Base-by-base conservation (phyloP, 176 grass and related monocot species). In the Olyra latifolia region DNA sequence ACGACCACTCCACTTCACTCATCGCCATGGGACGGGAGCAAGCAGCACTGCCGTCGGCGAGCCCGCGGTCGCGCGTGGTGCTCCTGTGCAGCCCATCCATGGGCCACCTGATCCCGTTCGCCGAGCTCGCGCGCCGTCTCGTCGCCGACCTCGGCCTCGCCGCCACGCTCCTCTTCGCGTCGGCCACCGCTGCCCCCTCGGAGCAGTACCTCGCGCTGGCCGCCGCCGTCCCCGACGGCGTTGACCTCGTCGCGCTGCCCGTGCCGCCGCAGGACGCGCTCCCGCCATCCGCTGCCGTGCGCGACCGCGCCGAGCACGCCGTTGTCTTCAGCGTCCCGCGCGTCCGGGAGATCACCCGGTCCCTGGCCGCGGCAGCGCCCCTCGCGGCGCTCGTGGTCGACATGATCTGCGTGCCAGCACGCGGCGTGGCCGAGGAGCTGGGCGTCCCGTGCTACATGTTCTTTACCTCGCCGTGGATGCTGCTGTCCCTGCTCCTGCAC, bases 91-190 rank as follows among this genome's bases (percentile, higher is more conserved):
- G 85, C 44, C 90, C 93, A 32, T 91, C 90, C 76, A 82, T 93
- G 76, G 93, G 93, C 20, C 90, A 97, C 55, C 88, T 97, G 59
- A 97, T 93, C 45, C 83, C 90, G 6, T 41, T 93, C 48, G 72
- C 55, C 0, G 90, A 97, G 80, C 90, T 93, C 1, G 86, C 91
- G 13, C 89, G 88, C 66, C 77, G 62, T 39, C 61, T 97, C 32
- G 91, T 91, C 44, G 14, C 83, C 20, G 74, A 78, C 41, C 84
- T 89, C n/a, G 86, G 70, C 43, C 80, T 97, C 38, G 71, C 66
- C n/a, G 77, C 87, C 54, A 97, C 88, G 27, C 28, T 97, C 76
- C 69, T 97, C 76, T 89, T 89, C 83, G 75, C 88, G 10, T 69
- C 83, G 2, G 75, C 71, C 43, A 80, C 64, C n/a, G 74, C 78